Evolutionary conservation across 306 rosid species (phyloP), one percentile per base, ranked within the genome.

Genomic region (Echinosophora koreensis): DNA sequence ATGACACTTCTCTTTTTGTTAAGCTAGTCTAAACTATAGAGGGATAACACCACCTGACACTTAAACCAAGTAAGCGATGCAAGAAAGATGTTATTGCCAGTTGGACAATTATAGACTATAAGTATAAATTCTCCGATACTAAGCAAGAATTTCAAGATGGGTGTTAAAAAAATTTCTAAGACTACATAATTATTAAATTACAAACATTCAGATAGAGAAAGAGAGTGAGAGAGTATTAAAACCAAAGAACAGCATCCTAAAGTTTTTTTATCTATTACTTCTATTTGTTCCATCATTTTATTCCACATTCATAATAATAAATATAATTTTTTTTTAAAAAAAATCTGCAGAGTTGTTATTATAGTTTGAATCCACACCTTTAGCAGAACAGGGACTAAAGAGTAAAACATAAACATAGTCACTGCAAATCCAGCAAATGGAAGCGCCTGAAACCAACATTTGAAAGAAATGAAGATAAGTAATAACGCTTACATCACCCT

Each of bases 391-490:
- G 97, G 99, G 49, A 95, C 99, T 17, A 90, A 73, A 59, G 99
- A 95, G 84, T 95, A 95, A 82, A 95, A 92, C 77, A 92, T 60
- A 83, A 95, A 95, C 99, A 95, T 90, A 44, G 97, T 91, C 86
- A 87, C 77, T 27, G 99, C 76, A 83, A 89, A 95, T 84, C 97
- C 98, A 78, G 87, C 57, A 81, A 95, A 92, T 22, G 98, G 98
- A 83, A 95, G 68, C 15, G 88, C 97, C 98, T 95, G 97, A 74
- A 78, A 86, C 66, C 68, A 76, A 83, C 51, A 85, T 54, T 11
- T 7, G 61, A 64, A 66, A 83, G 63, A 71, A 79, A 73, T 22
- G 2, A 71, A 59, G 58, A 46, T 71, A 11, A 52, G 34, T 67
- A 69, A 62, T 11, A 42, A 35, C 52, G 61, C 16, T 66, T 60